These are phyloP conservation scores for Ceratocystis diversiconidia DNA, from an alignment of 2,329 filamentous ascomycete genomes.

Conservation along the genomic window DNA sequence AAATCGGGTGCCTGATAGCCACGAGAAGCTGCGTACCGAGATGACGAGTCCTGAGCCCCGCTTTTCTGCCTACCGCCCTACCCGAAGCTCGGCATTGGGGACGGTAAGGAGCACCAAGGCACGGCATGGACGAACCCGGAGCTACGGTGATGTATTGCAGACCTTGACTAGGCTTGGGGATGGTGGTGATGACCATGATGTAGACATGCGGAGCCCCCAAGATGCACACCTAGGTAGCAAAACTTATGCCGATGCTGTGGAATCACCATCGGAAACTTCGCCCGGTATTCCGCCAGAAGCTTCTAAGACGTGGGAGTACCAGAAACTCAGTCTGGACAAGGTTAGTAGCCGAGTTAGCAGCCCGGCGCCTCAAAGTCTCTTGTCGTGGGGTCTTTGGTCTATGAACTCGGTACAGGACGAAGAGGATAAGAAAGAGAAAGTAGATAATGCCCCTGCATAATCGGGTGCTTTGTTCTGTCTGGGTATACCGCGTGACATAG, in stretches of 20 bases:
- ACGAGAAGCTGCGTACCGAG: slow-evolving; percentile 83
- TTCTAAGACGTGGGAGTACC: background rate
- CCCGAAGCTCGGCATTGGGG: slow-evolving; percentile 32
- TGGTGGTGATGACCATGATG: background rate
- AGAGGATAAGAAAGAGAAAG: background rate
- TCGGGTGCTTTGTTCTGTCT: no score
- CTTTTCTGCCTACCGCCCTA: slow-evolving; percentile 70
- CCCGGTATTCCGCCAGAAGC: slow-evolving; percentile 25
- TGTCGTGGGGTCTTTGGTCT: slow-evolving; percentile 3
- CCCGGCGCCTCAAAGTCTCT: background rate
- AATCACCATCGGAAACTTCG: background rate
- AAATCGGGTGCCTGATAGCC: slow-evolving; percentile 87
- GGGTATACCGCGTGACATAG: no score
- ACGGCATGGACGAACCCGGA: background rate
- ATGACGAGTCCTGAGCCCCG: slow-evolving; percentile 77
- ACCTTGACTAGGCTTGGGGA: background rate
- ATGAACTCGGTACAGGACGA: background rate
- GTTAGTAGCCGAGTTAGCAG: background rate
- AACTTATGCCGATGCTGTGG: background rate
- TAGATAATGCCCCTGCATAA: background rate
- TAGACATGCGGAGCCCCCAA: no score
- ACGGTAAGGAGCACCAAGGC: background rate
- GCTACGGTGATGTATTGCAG: background rate
- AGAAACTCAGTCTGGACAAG: slow-evolving; percentile 7
- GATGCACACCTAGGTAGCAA: background rate